Conservation (phyloP, 768 basidiomycete species). For the Termitomyces sp. region DNA sequence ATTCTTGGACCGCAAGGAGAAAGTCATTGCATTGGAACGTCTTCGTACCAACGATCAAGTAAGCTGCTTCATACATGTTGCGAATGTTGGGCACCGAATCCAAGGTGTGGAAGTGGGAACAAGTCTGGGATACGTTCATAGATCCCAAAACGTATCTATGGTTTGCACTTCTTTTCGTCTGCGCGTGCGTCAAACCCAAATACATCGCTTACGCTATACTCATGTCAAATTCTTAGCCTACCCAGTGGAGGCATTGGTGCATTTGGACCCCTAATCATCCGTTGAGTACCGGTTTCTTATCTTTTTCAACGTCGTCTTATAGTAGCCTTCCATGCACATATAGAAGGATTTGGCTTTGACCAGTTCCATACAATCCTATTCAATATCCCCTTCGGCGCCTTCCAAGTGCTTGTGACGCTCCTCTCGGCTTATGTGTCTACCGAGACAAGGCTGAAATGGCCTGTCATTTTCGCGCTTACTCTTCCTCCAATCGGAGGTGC, state of each 20-base stretch:
- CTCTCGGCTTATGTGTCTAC: conserved; percentile 31
- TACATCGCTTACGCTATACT: background rate
- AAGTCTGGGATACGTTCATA: conserved; percentile 32
- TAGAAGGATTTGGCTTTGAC: conserved; percentile 38
- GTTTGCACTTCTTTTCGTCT: conserved; percentile 37
- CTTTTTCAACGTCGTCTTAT: background rate
- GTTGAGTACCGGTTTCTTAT: conserved; percentile 11
- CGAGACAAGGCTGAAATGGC: conserved; percentile 35
- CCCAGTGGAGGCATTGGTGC: conserved; percentile 38
- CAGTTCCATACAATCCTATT: conserved; percentile 41
- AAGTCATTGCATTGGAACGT: conserved; percentile 36
- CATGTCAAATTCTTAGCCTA: conserved; percentile 15
- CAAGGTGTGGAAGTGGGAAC: conserved; percentile 43
- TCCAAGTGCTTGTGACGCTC: conserved; percentile 37
- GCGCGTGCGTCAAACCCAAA: conserved; percentile 26
- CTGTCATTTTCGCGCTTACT: conserved; percentile 31
- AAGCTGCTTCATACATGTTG: background rate
- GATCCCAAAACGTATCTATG: conserved; percentile 42
- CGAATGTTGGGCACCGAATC: conserved; percentile 32
- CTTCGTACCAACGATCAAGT: conserved; percentile 40
- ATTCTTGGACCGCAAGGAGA: conserved; percentile 38
- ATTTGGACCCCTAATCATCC: conserved; percentile 42
- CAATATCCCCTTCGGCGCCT: conserved; percentile 41
- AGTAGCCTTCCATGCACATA: background rate
- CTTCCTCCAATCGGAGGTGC: conserved; percentile 37